These are phyloP conservation scores for Torulaspora gathmanii DNA, from an alignment of 805 yeast genomes.

Conservation along the genomic window DNA sequence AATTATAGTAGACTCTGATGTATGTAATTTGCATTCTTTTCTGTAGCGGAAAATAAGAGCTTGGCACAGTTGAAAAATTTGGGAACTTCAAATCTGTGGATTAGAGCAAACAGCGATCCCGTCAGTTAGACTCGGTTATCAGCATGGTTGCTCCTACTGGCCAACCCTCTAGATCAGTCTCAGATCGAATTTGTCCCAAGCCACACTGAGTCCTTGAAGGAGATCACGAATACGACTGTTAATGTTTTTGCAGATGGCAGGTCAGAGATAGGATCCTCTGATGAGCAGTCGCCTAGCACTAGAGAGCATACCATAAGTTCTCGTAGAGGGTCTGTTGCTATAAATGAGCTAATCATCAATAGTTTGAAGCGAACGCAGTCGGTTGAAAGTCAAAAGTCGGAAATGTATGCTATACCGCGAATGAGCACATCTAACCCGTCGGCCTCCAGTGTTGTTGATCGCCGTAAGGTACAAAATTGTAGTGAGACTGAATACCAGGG, in stretches of 20 bases:
- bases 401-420: slow-evolving; percentile 17
- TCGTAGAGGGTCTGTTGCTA: slow-evolving; percentile 10
- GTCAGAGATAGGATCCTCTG: background rate
- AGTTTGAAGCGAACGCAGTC: slow-evolving; percentile 8
- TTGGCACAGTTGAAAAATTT: no score
- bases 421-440: slow-evolving; percentile 18
- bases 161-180: slow-evolving; percentile 20
- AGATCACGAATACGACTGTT: background rate
- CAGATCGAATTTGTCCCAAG: slow-evolving; percentile 23
- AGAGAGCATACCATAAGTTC: slow-evolving; percentile 3
- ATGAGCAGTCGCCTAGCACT: background rate
- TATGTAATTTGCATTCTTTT: no score
- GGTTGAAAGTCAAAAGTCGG: slow-evolving; percentile 8
- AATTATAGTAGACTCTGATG: no score
- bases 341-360: slow-evolving; percentile 11
- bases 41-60: no score
- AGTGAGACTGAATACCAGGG: slow-evolving; percentile 32
- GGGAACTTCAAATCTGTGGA: no score
- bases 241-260: background rate
- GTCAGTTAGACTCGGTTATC: background rate
- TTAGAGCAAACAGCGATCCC: no score
- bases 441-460: slow-evolving; percentile 19
- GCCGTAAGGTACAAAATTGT: slow-evolving; percentile 27
- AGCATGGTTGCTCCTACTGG: background rate
- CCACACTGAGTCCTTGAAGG: slow-evolving; percentile 14